phyloP scores from a whole-genome alignment of 1,284 basidiomycete species.

The Tylopilus sp. region DNA sequence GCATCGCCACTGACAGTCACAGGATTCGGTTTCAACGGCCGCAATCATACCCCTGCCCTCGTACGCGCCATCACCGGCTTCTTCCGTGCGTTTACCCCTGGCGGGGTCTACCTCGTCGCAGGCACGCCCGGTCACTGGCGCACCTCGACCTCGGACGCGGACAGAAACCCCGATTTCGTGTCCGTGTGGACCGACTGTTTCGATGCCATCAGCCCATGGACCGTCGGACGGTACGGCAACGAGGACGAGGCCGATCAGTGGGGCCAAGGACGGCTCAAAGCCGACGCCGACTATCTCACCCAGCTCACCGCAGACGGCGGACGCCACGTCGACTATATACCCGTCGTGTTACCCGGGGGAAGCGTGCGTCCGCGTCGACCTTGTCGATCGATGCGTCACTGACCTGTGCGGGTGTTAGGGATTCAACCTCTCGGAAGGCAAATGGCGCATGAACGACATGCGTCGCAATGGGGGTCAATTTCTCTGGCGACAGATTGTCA shows the following conservation, averaged over 20 bases:
- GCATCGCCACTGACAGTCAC: background rate
- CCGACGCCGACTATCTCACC: conserved; percentile 58
- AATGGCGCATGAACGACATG: conserved; percentile 66
- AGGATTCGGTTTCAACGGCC: conserved; percentile 68
- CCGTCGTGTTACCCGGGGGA: conserved; percentile 71
- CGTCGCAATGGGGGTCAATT: conserved; percentile 68
- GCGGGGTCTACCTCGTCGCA: conserved; percentile 69
- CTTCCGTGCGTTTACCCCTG: conserved; percentile 60
- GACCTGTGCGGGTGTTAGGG: conserved; percentile 46
- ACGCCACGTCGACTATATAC: conserved; percentile 68
- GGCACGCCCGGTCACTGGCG: conserved; percentile 72
- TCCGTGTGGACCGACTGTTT: conserved; percentile 68
- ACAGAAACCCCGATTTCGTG: conserved; percentile 60
- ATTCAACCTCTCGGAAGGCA: conserved; percentile 63
- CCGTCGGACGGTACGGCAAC: conserved; percentile 61
- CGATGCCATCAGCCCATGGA: conserved; percentile 77
- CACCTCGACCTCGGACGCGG: conserved; percentile 62
- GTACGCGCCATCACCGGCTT: conserved; percentile 54
- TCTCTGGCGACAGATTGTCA: conserved; percentile 72
- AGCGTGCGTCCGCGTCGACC: conserved; percentile 52
- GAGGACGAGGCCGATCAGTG: conserved; percentile 59
- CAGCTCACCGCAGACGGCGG: conserved; percentile 46
- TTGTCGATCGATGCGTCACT: background rate
- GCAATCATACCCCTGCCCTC: conserved; percentile 59
- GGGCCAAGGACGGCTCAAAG: conserved; percentile 57